phyloP scores from a whole-genome alignment of 352 stramenopile genomes.

The Pilasporangium apinafurcum region DNA sequence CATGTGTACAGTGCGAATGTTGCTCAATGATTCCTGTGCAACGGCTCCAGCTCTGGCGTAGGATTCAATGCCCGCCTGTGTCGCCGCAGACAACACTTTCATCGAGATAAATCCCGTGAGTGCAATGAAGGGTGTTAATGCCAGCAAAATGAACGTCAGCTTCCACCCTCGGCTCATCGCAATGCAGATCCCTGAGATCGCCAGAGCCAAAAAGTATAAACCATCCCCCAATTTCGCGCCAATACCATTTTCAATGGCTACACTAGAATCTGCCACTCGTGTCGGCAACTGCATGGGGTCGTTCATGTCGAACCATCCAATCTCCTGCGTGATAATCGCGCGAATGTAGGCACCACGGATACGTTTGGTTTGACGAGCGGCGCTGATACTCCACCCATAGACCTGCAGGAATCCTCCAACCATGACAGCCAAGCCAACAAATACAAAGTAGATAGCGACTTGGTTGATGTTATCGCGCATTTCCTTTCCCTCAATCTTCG shows the following conservation, averaged over 20 bases:
- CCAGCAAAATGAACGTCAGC: slow-evolving; percentile 55
- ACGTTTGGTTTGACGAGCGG: slow-evolving; percentile 15
- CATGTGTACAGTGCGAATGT: slow-evolving; percentile 74
- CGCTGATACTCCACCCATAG: slow-evolving; percentile 14
- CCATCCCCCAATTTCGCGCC: slow-evolving; percentile 50
- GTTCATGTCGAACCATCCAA: slow-evolving; percentile 42
- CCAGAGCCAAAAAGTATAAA: slow-evolving; percentile 56
- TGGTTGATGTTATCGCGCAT: slow-evolving; percentile 9
- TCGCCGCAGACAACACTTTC: slow-evolving; percentile 37
- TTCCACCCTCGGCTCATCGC: slow-evolving; percentile 61
- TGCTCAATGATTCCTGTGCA: slow-evolving; percentile 63
- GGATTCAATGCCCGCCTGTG: slow-evolving; percentile 42
- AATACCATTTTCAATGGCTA: slow-evolving; percentile 62
- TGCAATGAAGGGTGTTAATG: slow-evolving; percentile 56
- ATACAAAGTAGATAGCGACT: slow-evolving; percentile 12
- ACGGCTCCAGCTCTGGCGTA: slow-evolving; percentile 61
- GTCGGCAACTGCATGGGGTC: slow-evolving; percentile 22
- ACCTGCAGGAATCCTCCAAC: slow-evolving; percentile 15
- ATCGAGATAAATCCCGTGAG: slow-evolving; percentile 43
- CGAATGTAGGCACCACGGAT: slow-evolving; percentile 13
- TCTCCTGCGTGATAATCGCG: slow-evolving; percentile 17
- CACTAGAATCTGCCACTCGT: slow-evolving; percentile 17
- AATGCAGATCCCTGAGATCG: slow-evolving; percentile 51
- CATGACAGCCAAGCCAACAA: slow-evolving; percentile 8
- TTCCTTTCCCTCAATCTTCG: no score